These are phyloP conservation scores for Xylariaceae sp. DNA, from an alignment of 2,329 filamentous ascomycete species.

Conservation along the genomic window DNA sequence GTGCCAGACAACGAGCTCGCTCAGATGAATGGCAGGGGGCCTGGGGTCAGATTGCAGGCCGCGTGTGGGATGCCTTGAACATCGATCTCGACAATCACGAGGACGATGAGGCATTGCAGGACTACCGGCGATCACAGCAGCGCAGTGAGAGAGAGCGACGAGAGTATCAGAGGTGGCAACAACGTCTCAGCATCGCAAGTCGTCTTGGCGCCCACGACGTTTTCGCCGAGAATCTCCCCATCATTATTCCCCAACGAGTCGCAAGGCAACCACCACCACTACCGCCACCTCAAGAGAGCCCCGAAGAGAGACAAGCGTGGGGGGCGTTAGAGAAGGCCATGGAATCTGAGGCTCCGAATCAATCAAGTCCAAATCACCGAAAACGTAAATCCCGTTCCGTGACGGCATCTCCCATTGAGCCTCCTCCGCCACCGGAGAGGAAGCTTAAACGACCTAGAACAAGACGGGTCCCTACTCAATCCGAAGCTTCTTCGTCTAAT, in stretches of 20 bases:
- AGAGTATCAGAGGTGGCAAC: conserved; percentile 78
- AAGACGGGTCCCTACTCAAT: conserved; percentile 63
- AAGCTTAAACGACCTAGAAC: conserved; percentile 89
- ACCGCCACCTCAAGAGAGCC: conserved; percentile 69
- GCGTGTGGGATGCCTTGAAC: conserved; percentile 71
- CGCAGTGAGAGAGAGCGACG: conserved; percentile 59
- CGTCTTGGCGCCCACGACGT: conserved; percentile 77
- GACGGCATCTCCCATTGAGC: conserved; percentile 73
- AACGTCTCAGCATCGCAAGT: conserved; percentile 81
- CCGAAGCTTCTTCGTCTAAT: conserved; percentile 54
- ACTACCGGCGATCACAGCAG: conserved; percentile 60
- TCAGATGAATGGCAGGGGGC: conserved; percentile 88
- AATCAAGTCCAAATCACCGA: conserved; percentile 56
- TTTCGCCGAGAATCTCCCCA: conserved; percentile 69
- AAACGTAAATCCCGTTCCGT: conserved; percentile 78
- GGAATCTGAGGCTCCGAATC: conserved; percentile 64
- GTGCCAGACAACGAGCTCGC: conserved; percentile 67
- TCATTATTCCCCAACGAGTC: conserved; percentile 65
- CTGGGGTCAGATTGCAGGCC: conserved; percentile 71
- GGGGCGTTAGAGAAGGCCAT: conserved; percentile 87
- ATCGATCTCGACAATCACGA: conserved; percentile 87
- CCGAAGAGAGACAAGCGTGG: conserved; percentile 86
- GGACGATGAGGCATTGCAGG: conserved; percentile 67
- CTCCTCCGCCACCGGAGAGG: conserved; percentile 74
- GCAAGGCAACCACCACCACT: conserved; percentile 60